Evolutionary conservation across 805 yeast species (phyloP), one percentile per base, ranked within the genome.

Genomic region (Zygotorulaspora florentina): DNA sequence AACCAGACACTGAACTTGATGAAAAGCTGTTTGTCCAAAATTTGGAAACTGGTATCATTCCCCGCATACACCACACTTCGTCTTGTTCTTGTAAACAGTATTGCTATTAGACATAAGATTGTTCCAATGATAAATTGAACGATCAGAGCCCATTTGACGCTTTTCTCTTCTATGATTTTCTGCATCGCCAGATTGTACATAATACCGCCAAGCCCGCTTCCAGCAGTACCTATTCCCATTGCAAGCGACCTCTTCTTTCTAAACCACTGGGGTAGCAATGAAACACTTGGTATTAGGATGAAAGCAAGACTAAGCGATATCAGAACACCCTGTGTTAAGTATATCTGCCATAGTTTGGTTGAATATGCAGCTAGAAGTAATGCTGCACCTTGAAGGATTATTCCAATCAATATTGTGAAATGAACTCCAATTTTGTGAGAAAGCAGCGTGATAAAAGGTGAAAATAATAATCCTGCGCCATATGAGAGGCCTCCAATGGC

Each of bases 241-340:
- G 76, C 74, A 10, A 68, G 63, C n/a, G 55, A 40, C 45, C 83
- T 63, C 41, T 67, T 74, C 40, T 72, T 75, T 29, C 71, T 61
- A 56, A 80, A 80, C 79, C 80, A 80, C 50, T 77, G 84, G 0
- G 83, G 81, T 18, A 79, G 46, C 10, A 80, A 53, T 11, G 75
- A 65, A 35, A 74, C 55, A 12, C 69, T 71, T 0, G 84, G 76
- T 10, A 77, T 63, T 13, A 75, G 69, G 30, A 77, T 67, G 16
- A 71, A 51, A 0, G 81, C 80, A 53, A 80, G 60, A 2, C 83
- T 82, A 40, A 76, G 58, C 31, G 81, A 76, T 42, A 72, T 72
- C 37, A 80, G 48, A 12, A 77, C 63, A 13, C 85, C 85, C 57
- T 80, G 84, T 6, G 83, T 76, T 44, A 78, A 58, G 54, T 69